A percentile compares a stretch with the other conserved stretches of the same genome.
These are phyloP conservation scores for Andrographis paniculata DNA, from an alignment of 305 asterid genomes.

Conservation along the genomic window DNA sequence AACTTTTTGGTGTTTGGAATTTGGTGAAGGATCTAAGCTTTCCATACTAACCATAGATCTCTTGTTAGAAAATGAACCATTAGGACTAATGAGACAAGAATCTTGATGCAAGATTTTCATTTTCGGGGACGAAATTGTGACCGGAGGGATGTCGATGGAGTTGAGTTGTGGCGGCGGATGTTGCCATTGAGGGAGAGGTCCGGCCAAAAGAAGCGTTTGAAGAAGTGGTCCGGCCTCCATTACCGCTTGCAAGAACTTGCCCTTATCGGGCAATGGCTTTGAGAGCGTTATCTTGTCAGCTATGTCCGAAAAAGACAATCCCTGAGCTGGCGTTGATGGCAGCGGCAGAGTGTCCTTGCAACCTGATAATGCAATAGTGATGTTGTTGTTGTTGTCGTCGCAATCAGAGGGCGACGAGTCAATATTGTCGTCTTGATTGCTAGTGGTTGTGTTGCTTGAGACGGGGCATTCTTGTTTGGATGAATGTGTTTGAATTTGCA, in stretches of 20 bases:
- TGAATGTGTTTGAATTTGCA: slow-evolving; percentile 23
- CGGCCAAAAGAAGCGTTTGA: slow-evolving; percentile 81
- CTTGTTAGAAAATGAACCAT: slow-evolving; percentile 42
- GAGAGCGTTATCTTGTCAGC: slow-evolving; percentile 26
- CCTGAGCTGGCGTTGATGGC: slow-evolving; percentile 6
- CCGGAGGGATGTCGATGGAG: slow-evolving; percentile 85
- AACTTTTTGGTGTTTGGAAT: slow-evolving; percentile 53
- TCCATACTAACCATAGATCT: slow-evolving; percentile 29
- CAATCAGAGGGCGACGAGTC: slow-evolving; percentile 37
- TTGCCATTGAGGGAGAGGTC: slow-evolving; percentile 98
- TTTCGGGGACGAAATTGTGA: slow-evolving; percentile 49
- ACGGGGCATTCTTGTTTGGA: slow-evolving; percentile 22
- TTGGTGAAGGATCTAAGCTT: slow-evolving; percentile 38
- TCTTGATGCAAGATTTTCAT: slow-evolving; percentile 24
- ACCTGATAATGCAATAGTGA: slow-evolving; percentile 18
- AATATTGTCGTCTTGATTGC: slow-evolving; percentile 42
- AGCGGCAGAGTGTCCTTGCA: too few species aligned
- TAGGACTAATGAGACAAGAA: slow-evolving; percentile 30
- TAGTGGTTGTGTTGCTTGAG: slow-evolving; percentile 49
- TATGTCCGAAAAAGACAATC: slow-evolving; percentile 8
- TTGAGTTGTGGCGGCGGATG: slow-evolving; percentile 93
- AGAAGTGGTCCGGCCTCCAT: slow-evolving; percentile 93
- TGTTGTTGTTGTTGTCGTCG: slow-evolving; percentile 13
- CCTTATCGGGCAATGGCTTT: slow-evolving; percentile 64
- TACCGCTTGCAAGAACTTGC: slow-evolving; percentile 80